Evolutionary conservation across 352 stramenopile species (phyloP), one percentile per base, ranked within the genome.

Genomic region (Aphanomyces astaci): DNA sequence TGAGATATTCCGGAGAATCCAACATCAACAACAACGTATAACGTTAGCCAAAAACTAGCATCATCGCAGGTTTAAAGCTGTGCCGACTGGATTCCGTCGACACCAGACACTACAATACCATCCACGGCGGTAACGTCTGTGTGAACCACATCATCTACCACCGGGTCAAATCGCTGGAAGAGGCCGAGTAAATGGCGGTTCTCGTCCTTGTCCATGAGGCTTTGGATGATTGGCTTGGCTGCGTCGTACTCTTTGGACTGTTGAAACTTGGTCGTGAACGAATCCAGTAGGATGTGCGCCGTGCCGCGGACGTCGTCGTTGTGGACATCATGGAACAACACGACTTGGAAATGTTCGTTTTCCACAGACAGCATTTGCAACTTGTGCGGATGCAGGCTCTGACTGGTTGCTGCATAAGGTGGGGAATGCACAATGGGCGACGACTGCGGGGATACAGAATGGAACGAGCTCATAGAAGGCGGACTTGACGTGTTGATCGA

Each of bases 331-430:
- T 94, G 83, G 63, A 94, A 94, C 32, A 94, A 74, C 52, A 90
- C 84, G 19, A 73, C 82, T 39, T 92, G 83, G 46, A 89, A 68
- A 22, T 55, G 72, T 39, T 81, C 78, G 53, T 78, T 82, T 57
- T 90, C 74, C 40, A 84, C 75, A 3, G 82, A 83, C n/a, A 87
- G 76, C 83, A 94, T 90, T 59, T 88, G 75, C n/a, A 93, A 72
- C 32, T 79, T 78, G 1, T 73, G 75, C 0, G 75, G 63, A 15
- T 55, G 22, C 19, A 22, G 51, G 17, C 19, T 30, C 5, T 32
- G 51, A 15, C 15, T 43, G 43, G 77, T 78, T 28, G 75, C 49
- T 80, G 36, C 30, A 25, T 13, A 54, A 13, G 28, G 64, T 9
- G 31, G 65, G 24, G 63, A 53, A 25, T 24, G n/a, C 25, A 62